Evolutionary conservation across 78 protist genomes (phyloP), one percentile per base, ranked within the genome.

Genomic region (Polysphondylium violaceum): DNA sequence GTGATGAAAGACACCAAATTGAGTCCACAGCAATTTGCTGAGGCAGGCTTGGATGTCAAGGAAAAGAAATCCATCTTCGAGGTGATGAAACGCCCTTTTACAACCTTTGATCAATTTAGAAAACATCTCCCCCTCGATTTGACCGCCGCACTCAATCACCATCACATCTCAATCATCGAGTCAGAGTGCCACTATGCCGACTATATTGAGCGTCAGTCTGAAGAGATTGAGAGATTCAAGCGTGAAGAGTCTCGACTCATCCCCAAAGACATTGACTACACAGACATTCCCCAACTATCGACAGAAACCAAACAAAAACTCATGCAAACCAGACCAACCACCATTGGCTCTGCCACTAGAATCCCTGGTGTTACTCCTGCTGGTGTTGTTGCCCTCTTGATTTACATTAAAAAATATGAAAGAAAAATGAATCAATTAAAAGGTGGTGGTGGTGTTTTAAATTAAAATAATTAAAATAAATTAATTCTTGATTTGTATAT

Each of bases 281-380:
- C 50, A 36, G 83, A 75, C 1, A 73, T 87, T 12, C 11, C 31
- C 11, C 87, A 76, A 41, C 67, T 87, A 19, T 87, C 93, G 21
- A 87, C 77, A 0, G 93, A 87, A 53, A n/a, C 27, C 1, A 87
- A 73, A 68, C 88, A 87, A 73, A 87, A 73, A 25, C 64, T 87
- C 12, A 44, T 76, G 25, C 41, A 73, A 27, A 43, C 78, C 21
- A 23, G 78, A 23, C 93, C 93, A 60, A 31, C 83, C 2, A 87
- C 72, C 14, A 14, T 87, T 2, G 73, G 83, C 17, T 65, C 93
- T 31, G 93, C 93, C 4, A 40, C 60, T 27, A 31, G 79, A 40
- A 65, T 87, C 2, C 72, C 77, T 35, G 93, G 93, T 67, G 67
- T 87, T n/a, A 87, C 93, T 23, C 93, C 93, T 27, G 12, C 93